phyloP scores from a whole-genome alignment of 140 eudicot genomes.

The Eryngium alpinum region DNA sequence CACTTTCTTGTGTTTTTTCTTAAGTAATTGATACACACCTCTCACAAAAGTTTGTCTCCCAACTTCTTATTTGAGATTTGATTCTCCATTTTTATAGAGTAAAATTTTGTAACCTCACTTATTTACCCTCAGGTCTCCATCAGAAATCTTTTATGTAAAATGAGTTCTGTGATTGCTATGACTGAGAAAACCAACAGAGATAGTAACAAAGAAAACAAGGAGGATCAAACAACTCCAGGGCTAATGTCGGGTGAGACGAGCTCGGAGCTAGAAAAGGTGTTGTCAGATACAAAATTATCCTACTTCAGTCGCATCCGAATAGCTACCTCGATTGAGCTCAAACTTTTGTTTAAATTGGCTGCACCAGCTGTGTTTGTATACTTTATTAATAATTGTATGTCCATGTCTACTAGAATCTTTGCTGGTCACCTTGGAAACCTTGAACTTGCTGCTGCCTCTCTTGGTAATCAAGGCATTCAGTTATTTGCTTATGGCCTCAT shows the following conservation, averaged over 20 bases:
- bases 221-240: background rate
- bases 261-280: conserved; percentile 46
- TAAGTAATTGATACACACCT: too few species aligned
- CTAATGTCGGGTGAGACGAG: conserved; percentile 17
- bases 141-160: too few species aligned
- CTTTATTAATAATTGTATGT: conserved; percentile 51
- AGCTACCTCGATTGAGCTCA: conserved; percentile 41
- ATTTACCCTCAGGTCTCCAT: too few species aligned
- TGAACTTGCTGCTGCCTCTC: conserved; percentile 57
- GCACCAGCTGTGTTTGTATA: conserved; percentile 57
- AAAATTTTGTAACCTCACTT: too few species aligned
- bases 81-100: too few species aligned
- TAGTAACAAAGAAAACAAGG: conserved; percentile 14
- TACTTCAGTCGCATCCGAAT: conserved; percentile 15
- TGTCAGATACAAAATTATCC: conserved; percentile 34
- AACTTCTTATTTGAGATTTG: too few species aligned
- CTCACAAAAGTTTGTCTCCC: too few species aligned
- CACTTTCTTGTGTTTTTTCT: too few species aligned
- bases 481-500: conserved; percentile 59
- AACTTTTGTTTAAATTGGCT: conserved; percentile 38
- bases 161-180: background rate
- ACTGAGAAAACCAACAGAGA: background rate
- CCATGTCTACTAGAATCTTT: conserved; percentile 54
- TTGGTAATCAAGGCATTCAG: conserved; percentile 62
- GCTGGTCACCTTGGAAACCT: conserved; percentile 65